Conservation (phyloP, 2,329 filamentous ascomycete genomes). For the Ascochyta pisi region DNA sequence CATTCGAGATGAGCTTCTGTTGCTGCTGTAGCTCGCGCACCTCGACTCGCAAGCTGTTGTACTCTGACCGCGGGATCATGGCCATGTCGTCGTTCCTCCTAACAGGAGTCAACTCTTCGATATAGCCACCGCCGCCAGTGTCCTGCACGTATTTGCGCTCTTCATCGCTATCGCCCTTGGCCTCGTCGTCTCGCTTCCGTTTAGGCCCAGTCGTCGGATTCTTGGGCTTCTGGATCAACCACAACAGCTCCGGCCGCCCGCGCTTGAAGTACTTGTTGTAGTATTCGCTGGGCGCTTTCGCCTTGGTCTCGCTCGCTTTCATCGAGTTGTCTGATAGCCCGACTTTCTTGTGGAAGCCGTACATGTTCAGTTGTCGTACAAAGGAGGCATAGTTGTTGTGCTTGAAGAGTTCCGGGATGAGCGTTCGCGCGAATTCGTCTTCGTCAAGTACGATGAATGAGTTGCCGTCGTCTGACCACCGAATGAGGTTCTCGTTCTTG, state of each 20-base stretch:
- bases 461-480: constrained; percentile 95
- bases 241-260: constrained; percentile 88
- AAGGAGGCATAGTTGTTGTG: constrained; percentile 83
- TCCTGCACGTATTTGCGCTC: constrained; percentile 56
- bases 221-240: constrained; percentile 96
- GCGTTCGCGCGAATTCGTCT: constrained; percentile 79
- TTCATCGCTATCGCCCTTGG: constrained; percentile 76
- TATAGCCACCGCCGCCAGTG: constrained; percentile 51
- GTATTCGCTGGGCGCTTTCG: constrained; percentile 98
- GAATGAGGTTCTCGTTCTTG: constrained; percentile 92
- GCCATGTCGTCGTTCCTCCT: constrained; percentile 54
- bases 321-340: constrained; percentile 95
- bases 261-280: constrained; percentile 96
- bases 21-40: constrained; percentile 82
- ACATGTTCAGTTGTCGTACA: constrained; percentile 71
- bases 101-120: constrained; percentile 51
- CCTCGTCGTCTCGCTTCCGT: constrained; percentile 61
- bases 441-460: constrained; percentile 97
- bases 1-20: constrained; percentile 82
- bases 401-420: constrained; percentile 79
- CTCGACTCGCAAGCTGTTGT: constrained; percentile 79
- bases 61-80: constrained; percentile 71
- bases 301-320: constrained; percentile 94
- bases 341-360: constrained; percentile 63
- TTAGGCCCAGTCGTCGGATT: constrained; percentile 63